These are phyloP conservation scores for Croton laevigatus DNA, from an alignment of 441 rosid species.

Conservation along the genomic window DNA sequence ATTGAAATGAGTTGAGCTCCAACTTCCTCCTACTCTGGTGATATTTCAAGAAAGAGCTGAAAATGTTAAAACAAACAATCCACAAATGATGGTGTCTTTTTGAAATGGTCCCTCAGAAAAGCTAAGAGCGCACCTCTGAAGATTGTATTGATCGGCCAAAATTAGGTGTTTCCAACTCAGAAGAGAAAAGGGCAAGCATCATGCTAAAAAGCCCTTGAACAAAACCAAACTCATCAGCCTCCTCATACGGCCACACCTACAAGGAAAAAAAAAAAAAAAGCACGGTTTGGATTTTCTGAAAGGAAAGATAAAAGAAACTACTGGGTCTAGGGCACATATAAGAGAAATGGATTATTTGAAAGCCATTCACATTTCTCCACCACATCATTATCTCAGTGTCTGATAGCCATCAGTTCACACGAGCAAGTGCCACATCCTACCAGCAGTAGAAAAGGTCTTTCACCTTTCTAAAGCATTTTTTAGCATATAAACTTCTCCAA, in stretches of 20 bases:
- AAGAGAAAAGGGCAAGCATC: constrained; percentile 68
- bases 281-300: background rate
- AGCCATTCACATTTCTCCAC: background rate
- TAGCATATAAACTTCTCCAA: background rate
- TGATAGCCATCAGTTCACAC: constrained; percentile 13
- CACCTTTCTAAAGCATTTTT: background rate
- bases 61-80: constrained; percentile 9
- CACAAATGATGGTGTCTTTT: background rate
- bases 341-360: background rate
- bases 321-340: background rate
- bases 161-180: constrained; percentile 32
- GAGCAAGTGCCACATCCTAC: background rate
- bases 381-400: constrained; percentile 6
- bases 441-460: background rate
- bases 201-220: constrained; percentile 85
- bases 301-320: background rate
- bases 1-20: constrained; percentile 51
- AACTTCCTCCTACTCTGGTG: constrained; percentile 56
- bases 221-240: constrained; percentile 73
- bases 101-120: constrained; percentile 7
- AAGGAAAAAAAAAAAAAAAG: background rate
- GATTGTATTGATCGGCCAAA: constrained; percentile 37
- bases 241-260: constrained; percentile 98
- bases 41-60: constrained; percentile 24
- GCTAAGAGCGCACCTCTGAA: constrained; percentile 42